Evolutionary conservation across 306 rosid species (phyloP).

Genomic region (Neltuma alba): DNA sequence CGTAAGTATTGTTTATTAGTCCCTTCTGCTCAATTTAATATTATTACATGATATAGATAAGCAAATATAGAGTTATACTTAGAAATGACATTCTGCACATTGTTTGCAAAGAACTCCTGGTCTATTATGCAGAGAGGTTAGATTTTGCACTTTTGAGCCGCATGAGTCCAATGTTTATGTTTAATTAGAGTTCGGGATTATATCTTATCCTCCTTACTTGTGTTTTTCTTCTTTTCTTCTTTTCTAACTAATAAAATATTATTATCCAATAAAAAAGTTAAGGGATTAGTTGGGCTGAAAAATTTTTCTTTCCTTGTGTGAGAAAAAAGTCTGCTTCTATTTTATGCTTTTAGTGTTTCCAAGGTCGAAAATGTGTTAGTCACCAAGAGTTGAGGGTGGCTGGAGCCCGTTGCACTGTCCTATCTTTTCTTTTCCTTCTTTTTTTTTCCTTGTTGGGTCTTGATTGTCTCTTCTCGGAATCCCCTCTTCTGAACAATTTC

Average conservation of each 20-base stretch:
- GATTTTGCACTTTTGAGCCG: background rate
- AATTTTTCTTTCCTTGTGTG: background rate
- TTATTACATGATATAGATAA: constrained; percentile 9
- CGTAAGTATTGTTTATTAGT: constrained; percentile 58
- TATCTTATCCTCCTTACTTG: background rate
- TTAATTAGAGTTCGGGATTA: background rate
- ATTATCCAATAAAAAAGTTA: background rate
- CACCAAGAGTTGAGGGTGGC: constrained; percentile 20
- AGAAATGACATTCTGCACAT: background rate
- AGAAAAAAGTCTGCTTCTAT: background rate
- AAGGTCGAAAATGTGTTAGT: constrained; percentile 18
- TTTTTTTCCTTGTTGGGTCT: too few species aligned
- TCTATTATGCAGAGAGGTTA: background rate
- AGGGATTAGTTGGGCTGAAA: background rate
- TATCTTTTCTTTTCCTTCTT: too few species aligned
- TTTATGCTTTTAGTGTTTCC: constrained; percentile 20
- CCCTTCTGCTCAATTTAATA: constrained; percentile 8
- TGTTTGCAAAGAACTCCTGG: background rate
- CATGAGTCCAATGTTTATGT: background rate
- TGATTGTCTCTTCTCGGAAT: background rate
- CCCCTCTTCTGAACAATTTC: background rate
- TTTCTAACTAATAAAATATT: background rate
- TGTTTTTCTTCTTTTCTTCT: background rate
- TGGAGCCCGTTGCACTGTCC: background rate
- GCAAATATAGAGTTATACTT: background rate